Conservation (phyloP, 2,329 filamentous ascomycete species). For the Trichoderma sp. region DNA sequence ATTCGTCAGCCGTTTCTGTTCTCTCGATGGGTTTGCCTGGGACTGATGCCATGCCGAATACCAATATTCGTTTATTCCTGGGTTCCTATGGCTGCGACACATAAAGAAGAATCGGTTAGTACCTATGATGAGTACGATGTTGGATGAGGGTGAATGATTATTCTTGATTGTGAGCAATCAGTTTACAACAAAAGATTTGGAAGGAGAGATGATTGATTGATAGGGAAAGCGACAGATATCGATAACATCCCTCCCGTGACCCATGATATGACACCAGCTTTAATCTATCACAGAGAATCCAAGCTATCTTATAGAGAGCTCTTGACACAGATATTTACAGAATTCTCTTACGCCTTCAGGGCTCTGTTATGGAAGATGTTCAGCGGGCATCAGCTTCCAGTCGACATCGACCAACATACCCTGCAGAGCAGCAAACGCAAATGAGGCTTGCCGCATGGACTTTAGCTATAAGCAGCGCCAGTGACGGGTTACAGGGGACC, state of each 20-base stretch:
- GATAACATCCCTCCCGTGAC: not conserved
- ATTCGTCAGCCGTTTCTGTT: conserved; percentile 26
- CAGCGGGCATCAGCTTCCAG: too few relatives aligned
- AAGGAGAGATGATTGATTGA: not conserved
- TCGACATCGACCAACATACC: not conserved
- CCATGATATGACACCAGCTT: not conserved
- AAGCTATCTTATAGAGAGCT: not conserved
- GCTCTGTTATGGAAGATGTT: not conserved
- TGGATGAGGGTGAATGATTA: not conserved
- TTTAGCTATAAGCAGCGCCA: not conserved
- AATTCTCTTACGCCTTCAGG: not conserved
- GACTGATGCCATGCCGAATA: not conserved
- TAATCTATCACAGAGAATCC: not conserved
- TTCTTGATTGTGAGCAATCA: not conserved
- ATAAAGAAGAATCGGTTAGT: not conserved
- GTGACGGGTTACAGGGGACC: not conserved
- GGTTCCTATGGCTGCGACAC: not conserved
- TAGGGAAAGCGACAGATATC: not conserved
- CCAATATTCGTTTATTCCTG: not conserved
- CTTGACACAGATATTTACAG: not conserved
- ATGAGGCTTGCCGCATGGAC: not conserved
- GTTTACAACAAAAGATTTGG: not conserved
- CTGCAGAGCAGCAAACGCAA: not conserved
- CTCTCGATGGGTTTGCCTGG: not conserved
- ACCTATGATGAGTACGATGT: not conserved